Conservation (phyloP, 2,329 filamentous ascomycete species). For the Cordyceps tenuipes region DNA sequence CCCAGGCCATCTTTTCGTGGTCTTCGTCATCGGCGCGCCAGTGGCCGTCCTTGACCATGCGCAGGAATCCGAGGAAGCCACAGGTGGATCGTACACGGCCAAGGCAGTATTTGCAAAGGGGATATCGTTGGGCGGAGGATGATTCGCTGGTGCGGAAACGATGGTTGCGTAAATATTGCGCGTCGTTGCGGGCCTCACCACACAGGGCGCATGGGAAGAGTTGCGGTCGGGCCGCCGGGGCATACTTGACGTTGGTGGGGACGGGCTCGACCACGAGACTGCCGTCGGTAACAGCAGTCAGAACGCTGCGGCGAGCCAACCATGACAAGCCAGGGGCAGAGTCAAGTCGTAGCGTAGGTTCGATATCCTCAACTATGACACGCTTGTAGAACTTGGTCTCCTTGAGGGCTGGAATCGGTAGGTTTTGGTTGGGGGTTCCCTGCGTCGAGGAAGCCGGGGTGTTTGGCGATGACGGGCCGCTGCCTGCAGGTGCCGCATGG, state of each 20-base stretch:
- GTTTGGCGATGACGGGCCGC: slow-evolving; percentile 50
- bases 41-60: slow-evolving; percentile 86
- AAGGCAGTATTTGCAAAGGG: slow-evolving; percentile 83
- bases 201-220: slow-evolving; percentile 74
- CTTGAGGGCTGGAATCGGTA: slow-evolving; percentile 57
- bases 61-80: slow-evolving; percentile 84
- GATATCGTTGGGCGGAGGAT: slow-evolving; percentile 79
- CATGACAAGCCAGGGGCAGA: slow-evolving; percentile 85
- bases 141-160: slow-evolving; percentile 84
- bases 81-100: slow-evolving; percentile 77
- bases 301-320: slow-evolving; percentile 78
- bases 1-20: slow-evolving; percentile 83
- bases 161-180: slow-evolving; percentile 67
- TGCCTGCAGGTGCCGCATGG: slow-evolving; percentile 35
- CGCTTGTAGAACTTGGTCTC: slow-evolving; percentile 95
- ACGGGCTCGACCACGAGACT: slow-evolving; percentile 85
- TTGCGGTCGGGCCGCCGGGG: slow-evolving; percentile 42
- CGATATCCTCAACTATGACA: slow-evolving; percentile 79
- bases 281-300: slow-evolving; percentile 76
- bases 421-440: slow-evolving; percentile 30
- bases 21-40: slow-evolving; percentile 78
- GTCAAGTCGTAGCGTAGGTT: slow-evolving; percentile 86
- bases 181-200: slow-evolving; percentile 68
- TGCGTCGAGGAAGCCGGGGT: slow-evolving; percentile 43
- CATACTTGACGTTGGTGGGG: slow-evolving; percentile 47